phyloP scores from a whole-genome alignment of 2,329 filamentous ascomycete genomes.

The Ascochyta fabae region DNA sequence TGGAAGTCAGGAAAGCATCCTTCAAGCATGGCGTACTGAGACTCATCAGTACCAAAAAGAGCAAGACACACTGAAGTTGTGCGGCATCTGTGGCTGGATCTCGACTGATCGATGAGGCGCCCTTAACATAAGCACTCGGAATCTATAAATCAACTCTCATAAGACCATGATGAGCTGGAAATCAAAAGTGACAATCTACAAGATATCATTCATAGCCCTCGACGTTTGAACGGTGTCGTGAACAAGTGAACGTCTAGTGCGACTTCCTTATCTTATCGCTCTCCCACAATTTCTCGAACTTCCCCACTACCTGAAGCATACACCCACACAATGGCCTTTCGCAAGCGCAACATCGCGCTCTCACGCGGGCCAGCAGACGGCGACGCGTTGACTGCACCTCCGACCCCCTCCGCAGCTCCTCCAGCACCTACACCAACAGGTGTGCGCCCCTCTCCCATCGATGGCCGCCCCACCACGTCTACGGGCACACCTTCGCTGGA shows the following conservation, averaged over 20 bases:
- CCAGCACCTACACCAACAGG: conserved; percentile 48
- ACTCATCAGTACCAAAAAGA: too few relatives aligned
- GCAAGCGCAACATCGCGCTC: conserved; percentile 69
- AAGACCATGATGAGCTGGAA: too few relatives aligned
- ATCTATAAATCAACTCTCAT: too few relatives aligned
- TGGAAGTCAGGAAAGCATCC: too few relatives aligned
- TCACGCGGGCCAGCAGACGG: conserved; percentile 45
- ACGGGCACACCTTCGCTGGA: conserved; percentile 90
- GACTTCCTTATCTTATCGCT: conserved; percentile 4
- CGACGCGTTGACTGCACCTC: conserved; percentile 20
- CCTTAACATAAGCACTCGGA: too few relatives aligned
- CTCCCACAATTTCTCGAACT: conserved; percentile 10
- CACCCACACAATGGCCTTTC: conserved; percentile 64
- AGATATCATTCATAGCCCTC: too few relatives aligned
- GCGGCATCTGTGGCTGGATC: too few relatives aligned
- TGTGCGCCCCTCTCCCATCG: conserved; percentile 83
- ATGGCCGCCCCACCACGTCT: conserved; percentile 86
- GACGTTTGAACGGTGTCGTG: too few relatives aligned
- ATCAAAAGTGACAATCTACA: too few relatives aligned
- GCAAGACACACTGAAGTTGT: too few relatives aligned
- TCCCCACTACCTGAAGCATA: conserved; percentile 1
- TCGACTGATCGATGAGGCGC: too few relatives aligned
- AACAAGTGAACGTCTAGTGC: conserved; percentile 4
- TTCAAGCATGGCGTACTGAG: too few relatives aligned
- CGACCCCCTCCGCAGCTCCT: conserved; percentile 20